These are phyloP conservation scores for Xylaria digitata DNA, from an alignment of 2,329 filamentous ascomycete species.

Conservation along the genomic window DNA sequence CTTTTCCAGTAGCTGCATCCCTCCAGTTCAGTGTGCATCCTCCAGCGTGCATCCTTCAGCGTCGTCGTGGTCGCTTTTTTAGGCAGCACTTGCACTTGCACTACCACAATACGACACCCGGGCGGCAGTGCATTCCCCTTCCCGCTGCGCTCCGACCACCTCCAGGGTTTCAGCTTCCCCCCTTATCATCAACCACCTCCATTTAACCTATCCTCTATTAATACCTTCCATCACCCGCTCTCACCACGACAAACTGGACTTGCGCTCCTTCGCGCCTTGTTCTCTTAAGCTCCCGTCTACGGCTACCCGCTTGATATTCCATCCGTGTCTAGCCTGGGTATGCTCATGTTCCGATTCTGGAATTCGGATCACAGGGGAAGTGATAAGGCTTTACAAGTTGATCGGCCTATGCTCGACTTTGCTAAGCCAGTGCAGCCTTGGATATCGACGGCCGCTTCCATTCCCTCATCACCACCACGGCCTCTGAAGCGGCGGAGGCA, in stretches of 20 bases:
- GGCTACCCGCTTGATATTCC: slow-evolving; percentile 30
- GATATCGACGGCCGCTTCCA: slow-evolving; percentile 46
- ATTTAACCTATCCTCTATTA: slow-evolving; percentile 9
- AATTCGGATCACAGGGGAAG: slow-evolving; percentile 67
- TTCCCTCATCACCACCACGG: slow-evolving; percentile 46
- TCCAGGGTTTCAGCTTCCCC: slow-evolving; percentile 19
- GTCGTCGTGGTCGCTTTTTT: slow-evolving; percentile 31
- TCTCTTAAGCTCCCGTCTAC: slow-evolving; percentile 13
- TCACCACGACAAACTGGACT: slow-evolving; percentile 9
- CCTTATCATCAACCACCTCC: background rate
- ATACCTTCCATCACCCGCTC: slow-evolving; percentile 19
- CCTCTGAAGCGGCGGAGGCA: slow-evolving; percentile 48
- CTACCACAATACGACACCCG: slow-evolving; percentile 16
- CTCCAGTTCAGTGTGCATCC: slow-evolving; percentile 10
- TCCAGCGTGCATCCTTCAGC: background rate
- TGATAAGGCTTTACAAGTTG: slow-evolving; percentile 61
- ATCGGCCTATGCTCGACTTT: slow-evolving; percentile 55
- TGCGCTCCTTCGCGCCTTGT: slow-evolving; percentile 26
- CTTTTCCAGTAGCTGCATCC: slow-evolving; percentile 39
- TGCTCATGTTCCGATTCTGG: slow-evolving; percentile 73
- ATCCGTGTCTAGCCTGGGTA: slow-evolving; percentile 50
- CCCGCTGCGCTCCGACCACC: slow-evolving; percentile 42
- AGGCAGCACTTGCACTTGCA: slow-evolving; percentile 32
- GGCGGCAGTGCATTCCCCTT: slow-evolving; percentile 15
- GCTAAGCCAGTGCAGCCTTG: slow-evolving; percentile 51